These are phyloP conservation scores for Pleurotus salmoneostramineus DNA, from an alignment of 768 basidiomycete genomes.

Conservation along the genomic window DNA sequence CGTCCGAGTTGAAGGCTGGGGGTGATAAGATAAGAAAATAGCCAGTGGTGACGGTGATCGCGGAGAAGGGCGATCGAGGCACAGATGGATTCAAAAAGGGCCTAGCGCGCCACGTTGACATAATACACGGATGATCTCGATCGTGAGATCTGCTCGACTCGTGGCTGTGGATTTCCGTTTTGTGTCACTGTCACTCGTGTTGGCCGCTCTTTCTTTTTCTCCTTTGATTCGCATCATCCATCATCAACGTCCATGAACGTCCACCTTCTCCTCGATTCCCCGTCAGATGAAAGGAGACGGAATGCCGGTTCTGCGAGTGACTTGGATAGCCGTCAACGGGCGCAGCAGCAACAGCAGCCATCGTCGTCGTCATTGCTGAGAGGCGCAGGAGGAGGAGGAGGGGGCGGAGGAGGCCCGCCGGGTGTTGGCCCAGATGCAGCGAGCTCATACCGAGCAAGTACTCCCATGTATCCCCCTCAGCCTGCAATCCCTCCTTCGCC, in stretches of 20 bases:
- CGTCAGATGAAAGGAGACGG: constrained; percentile 44
- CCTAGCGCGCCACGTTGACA: constrained; percentile 5
- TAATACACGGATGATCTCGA: constrained; percentile 8
- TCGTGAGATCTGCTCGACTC: constrained; percentile 7
- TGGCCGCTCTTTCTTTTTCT: neutral
- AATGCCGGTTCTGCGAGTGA: neutral
- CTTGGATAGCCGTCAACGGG: constrained; percentile 16
- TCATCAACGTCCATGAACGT: constrained; percentile 36
- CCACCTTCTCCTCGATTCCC: constrained; percentile 62
- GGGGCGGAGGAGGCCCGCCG: too few species aligned
- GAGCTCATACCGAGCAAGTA: constrained; percentile 14
- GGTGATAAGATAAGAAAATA: neutral
- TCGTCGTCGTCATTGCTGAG: too few species aligned
- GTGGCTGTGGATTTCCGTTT: constrained; percentile 9
- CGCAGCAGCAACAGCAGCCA: constrained; percentile 23
- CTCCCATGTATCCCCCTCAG: constrained; percentile 7
- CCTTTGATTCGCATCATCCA: constrained; percentile 7
- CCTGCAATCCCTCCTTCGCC: neutral
- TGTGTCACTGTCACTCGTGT: neutral
- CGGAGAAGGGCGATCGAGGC: constrained; percentile 7
- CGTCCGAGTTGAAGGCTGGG: neutral
- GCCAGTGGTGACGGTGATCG: neutral
- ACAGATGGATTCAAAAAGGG: constrained; percentile 2
- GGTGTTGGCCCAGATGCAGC: neutral
- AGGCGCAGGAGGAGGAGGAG: constrained; percentile 1